These are phyloP conservation scores for Parasitella parasitica DNA, from an alignment of 371 early-diverging fungal species.

Conservation along the genomic window DNA sequence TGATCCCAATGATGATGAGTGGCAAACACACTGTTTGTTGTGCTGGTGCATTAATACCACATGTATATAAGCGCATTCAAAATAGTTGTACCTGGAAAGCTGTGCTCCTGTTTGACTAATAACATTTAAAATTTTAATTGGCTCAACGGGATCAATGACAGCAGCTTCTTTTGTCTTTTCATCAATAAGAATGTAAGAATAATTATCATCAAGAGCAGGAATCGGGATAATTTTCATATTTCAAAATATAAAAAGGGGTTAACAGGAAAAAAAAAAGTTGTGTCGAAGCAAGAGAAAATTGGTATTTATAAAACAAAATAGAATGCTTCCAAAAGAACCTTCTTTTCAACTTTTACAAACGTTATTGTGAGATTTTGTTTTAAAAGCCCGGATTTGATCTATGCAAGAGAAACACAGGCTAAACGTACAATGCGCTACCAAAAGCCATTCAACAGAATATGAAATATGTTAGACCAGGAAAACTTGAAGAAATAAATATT, in stretches of 20 bases:
- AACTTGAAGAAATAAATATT: neutral
- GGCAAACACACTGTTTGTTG: neutral
- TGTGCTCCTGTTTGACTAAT: constrained; percentile 50
- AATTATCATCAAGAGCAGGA: constrained; percentile 68
- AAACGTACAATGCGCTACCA: neutral
- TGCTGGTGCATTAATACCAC: neutral
- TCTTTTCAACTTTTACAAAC: constrained; percentile 1
- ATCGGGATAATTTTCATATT: constrained; percentile 39
- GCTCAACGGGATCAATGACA: constrained; percentile 63
- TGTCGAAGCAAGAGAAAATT: neutral
- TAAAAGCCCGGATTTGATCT: neutral
- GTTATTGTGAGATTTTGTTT: neutral
- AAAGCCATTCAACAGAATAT: neutral
- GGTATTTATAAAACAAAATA: neutral
- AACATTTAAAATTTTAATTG: constrained; percentile 50
- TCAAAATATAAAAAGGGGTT: neutral
- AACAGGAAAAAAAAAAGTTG: neutral
- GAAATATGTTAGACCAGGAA: neutral
- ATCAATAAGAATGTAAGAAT: constrained; percentile 79
- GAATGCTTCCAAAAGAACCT: constrained; percentile 11
- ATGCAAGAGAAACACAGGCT: neutral
- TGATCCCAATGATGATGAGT: constrained; percentile 72
- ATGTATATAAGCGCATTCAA: neutral
- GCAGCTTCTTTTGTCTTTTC: constrained; percentile 60
- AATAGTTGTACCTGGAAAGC: constrained; percentile 35